Conservation (phyloP, 2,329 filamentous ascomycete genomes). For the Gnomoniopsis sp. region DNA sequence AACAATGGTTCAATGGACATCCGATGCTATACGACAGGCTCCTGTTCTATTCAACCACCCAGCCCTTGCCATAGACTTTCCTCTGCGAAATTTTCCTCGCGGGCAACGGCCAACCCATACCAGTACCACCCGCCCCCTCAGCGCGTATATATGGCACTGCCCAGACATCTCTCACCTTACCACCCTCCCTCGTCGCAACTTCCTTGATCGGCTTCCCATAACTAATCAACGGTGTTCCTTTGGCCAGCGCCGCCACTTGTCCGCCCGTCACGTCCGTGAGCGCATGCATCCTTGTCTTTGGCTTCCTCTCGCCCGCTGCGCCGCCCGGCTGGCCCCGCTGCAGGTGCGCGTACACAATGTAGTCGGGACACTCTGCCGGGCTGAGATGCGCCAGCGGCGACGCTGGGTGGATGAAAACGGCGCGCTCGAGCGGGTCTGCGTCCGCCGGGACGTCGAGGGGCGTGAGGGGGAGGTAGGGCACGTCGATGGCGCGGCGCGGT, state of each 20-base stretch:
- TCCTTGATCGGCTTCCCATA: slow-evolving; percentile 93
- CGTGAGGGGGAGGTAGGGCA: slow-evolving; percentile 84
- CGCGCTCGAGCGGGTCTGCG: slow-evolving; percentile 51
- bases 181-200: slow-evolving; percentile 45
- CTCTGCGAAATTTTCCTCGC: slow-evolving; percentile 80
- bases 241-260: slow-evolving; percentile 74
- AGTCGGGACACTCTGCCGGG: slow-evolving; percentile 74
- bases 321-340: slow-evolving; percentile 61
- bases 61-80: slow-evolving; percentile 68
- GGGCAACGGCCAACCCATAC: slow-evolving; percentile 78
- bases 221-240: slow-evolving; percentile 77
- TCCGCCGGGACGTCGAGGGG: slow-evolving; percentile 50
- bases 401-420: slow-evolving; percentile 84
- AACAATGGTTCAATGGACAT: too few relatives aligned
- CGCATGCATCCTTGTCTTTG: slow-evolving; percentile 83
- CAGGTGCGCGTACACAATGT: slow-evolving; percentile 82
- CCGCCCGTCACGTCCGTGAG: slow-evolving; percentile 74
- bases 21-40: too few relatives aligned
- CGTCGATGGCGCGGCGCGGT: slow-evolving; percentile 82
- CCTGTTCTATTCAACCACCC: slow-evolving; percentile 59
- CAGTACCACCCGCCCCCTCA: slow-evolving; percentile 52
- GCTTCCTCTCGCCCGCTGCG: slow-evolving; percentile 48
- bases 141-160: slow-evolving; percentile 75
- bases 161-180: slow-evolving; percentile 68
- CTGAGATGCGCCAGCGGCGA: slow-evolving; percentile 73